phyloP scores from a whole-genome alignment of 2,329 filamentous ascomycete species.

The Sordariomycetes sp. region DNA sequence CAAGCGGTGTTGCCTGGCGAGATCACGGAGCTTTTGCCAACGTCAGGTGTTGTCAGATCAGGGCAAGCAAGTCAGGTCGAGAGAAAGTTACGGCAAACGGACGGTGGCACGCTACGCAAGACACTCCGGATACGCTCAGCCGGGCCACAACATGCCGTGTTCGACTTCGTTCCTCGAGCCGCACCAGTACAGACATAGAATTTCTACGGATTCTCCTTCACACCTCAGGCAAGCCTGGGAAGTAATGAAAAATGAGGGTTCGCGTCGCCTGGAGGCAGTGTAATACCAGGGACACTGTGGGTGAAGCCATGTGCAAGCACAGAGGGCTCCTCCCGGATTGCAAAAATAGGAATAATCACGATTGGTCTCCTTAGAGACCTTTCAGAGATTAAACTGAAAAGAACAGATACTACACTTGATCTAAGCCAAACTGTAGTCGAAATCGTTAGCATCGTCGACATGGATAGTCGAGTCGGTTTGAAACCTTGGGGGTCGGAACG shows the following conservation, averaged over 20 bases:
- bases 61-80: not conserved
- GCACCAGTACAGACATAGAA: not conserved
- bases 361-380: slow-evolving; percentile 61
- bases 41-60: not conserved
- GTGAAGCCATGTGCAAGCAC: slow-evolving; percentile 58
- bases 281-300: slow-evolving; percentile 42
- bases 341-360: slow-evolving; percentile 82
- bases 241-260: slow-evolving; percentile 28
- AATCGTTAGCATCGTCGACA: slow-evolving; percentile 8
- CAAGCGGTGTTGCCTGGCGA: not conserved
- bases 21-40: not conserved
- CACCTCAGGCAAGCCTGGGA: slow-evolving; percentile 21
- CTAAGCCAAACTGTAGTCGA: slow-evolving; percentile 49
- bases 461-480: not conserved
- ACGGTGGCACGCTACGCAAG: not conserved
- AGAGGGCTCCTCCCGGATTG: slow-evolving; percentile 42
- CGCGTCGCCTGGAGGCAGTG: slow-evolving; percentile 33
- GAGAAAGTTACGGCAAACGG: too few relatives aligned
- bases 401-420: slow-evolving; percentile 72
- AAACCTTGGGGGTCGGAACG: slow-evolving; percentile 4
- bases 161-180: too few relatives aligned
- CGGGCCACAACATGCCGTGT: too few relatives aligned
- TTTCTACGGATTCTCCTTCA: slow-evolving; percentile 22
- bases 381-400: slow-evolving; percentile 96
- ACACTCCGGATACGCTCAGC: too few relatives aligned